These are phyloP conservation scores for Globisporangium lucens DNA, from an alignment of 352 stramenopile genomes.

Conservation along the genomic window DNA sequence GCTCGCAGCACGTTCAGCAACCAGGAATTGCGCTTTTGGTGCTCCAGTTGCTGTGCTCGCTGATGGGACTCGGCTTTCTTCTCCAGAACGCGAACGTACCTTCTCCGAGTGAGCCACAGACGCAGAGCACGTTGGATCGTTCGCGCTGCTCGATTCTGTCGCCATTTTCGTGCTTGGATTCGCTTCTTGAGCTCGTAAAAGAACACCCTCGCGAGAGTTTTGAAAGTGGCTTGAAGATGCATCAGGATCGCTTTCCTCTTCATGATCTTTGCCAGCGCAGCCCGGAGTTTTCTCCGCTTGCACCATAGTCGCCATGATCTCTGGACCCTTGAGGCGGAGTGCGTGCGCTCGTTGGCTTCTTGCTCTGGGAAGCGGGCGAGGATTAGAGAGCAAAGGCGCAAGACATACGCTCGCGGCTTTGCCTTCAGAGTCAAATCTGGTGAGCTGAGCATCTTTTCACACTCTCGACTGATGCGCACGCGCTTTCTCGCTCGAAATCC, in stretches of 20 bases:
- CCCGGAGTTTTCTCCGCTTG: constrained; percentile 22
- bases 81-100: constrained; percentile 39
- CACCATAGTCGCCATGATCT: constrained; percentile 35
- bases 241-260: constrained; percentile 36
- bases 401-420: constrained; percentile 34
- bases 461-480: constrained; percentile 29
- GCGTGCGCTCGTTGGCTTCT: constrained; percentile 24
- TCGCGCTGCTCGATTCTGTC: constrained; percentile 32
- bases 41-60: constrained; percentile 11
- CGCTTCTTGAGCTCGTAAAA: constrained; percentile 40
- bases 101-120: constrained; percentile 40
- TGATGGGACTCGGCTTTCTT: constrained; percentile 23
- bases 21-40: constrained; percentile 17
- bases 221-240: constrained; percentile 43
- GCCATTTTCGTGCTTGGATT: constrained; percentile 30
- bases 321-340: constrained; percentile 25
- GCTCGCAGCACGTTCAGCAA: constrained; percentile 22
- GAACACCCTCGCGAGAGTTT: constrained; percentile 37
- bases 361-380: constrained; percentile 34
- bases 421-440: constrained; percentile 31
- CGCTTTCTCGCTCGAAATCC: constrained; percentile 39
- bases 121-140: constrained; percentile 44
- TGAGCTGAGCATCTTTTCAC: constrained; percentile 35
- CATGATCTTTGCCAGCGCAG: constrained; percentile 31
- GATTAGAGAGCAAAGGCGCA: constrained; percentile 55